Evolutionary conservation across 306 rosid species (phyloP).

Genomic region (Cotoneaster glaucophyllus): DNA sequence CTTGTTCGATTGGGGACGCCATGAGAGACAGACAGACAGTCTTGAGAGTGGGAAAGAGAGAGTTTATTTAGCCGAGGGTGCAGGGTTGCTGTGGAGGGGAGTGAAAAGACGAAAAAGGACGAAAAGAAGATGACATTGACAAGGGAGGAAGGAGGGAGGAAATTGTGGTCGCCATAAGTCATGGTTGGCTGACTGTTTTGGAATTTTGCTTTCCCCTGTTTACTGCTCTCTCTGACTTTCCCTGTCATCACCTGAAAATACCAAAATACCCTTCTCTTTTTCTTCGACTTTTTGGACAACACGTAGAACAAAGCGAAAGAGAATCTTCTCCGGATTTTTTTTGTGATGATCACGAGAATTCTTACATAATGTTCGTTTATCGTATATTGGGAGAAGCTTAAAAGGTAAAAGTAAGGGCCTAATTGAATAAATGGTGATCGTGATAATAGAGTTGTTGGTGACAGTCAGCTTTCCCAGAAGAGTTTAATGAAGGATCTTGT

Average conservation of each 20-base stretch:
- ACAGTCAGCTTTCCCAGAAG: constrained; percentile 6
- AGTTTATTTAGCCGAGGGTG: not conserved
- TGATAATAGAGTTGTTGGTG: too few relatives aligned
- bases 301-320: too few relatives aligned
- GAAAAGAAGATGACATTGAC: not conserved
- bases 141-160: constrained; percentile 8
- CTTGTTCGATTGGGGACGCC: constrained; percentile 17
- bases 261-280: too few relatives aligned
- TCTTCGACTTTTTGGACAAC: too few relatives aligned
- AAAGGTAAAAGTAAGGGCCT: too few relatives aligned
- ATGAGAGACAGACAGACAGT: not conserved
- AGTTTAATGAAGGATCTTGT: constrained; percentile 68
- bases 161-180: not conserved
- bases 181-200: not conserved
- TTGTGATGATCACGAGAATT: too few relatives aligned
- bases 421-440: too few relatives aligned
- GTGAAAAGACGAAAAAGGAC: not conserved
- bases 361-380: too few relatives aligned
- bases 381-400: accelerated
- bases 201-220: not conserved
- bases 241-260: not conserved
- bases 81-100: too few relatives aligned
- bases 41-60: not conserved
- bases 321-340: too few relatives aligned
- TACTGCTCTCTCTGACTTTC: not conserved